Evolutionary conservation across 768 basidiomycete species (phyloP), one percentile per base, ranked within the genome.

Genomic region (Candolleomyces aberdarensis): DNA sequence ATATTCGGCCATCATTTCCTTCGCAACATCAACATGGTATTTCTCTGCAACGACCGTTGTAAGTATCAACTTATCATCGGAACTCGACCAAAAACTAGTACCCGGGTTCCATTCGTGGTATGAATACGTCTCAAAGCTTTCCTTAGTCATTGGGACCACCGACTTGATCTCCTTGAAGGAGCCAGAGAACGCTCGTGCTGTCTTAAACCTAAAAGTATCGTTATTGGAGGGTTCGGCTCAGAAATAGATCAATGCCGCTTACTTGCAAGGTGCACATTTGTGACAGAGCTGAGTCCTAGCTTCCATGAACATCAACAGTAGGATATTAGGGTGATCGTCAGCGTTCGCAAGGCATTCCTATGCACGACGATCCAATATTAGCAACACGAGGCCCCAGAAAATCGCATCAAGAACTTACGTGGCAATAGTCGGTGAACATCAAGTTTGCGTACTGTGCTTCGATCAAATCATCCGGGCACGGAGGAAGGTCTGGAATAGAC

Each of bases 221-320:
- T 26, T 43, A 43, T n/a, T n/a, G 41, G 1, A n/a, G 41, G 13
- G n/a, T 11, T n/a, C 11, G 11, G n/a, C 5, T 43, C 1, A 43
- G n/a, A 43, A 13, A 11, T 43, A 5, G 41, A 43, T 13, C n/a
- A 43, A n/a, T 29, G 31, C 75, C 76, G 11, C 13, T 43, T 61
- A 58, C 41, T 43, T 43, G 11, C 13, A 13, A 11, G 69, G 69
- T 5, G 70, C 67, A 58, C 75, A 78, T 49, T 68, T 74, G 9
- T 62, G 40, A 55, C 75, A 78, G 41, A 75, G 70, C 36, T 75
- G 72, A n/a, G 70, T 43, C 39, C 74, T 72, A 39, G 77, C 67
- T 19, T 46, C 57, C 76, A 76, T 78, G 57, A 75, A 73, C 10
- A 76, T 70, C 44, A 62, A 72, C 15, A 73, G 67, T 3, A 70